A percentile compares a stretch with the other conserved stretches of the same genome.
phyloP scores from a whole-genome alignment of 2,329 filamentous ascomycete species.

The Curvularia eragrostidis region DNA sequence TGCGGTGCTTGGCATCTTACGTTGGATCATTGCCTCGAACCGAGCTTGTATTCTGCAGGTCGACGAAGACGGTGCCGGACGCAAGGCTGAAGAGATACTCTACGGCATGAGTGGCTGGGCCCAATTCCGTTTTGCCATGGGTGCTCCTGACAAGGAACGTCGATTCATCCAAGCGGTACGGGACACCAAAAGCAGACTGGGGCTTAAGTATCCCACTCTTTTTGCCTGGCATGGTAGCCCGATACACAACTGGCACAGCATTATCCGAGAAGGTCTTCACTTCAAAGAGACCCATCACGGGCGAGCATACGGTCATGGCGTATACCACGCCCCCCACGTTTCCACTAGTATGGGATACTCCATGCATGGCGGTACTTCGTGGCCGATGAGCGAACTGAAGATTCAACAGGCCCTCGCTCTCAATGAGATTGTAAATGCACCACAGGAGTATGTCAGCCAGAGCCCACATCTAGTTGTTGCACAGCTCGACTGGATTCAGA shows the following conservation, averaged over 20 bases:
- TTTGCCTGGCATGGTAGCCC: slow-evolving; percentile 88
- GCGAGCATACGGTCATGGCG: slow-evolving; percentile 76
- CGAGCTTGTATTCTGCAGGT: slow-evolving; percentile 85
- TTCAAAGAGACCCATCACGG: slow-evolving; percentile 70
- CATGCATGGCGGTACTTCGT: slow-evolving; percentile 11
- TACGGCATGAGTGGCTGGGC: slow-evolving; percentile 70
- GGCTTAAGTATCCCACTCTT: slow-evolving; percentile 67
- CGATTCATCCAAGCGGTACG: slow-evolving; percentile 71
- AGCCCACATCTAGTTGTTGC: slow-evolving; percentile 73
- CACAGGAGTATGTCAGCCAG: slow-evolving; percentile 63
- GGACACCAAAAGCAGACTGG: slow-evolving; percentile 50
- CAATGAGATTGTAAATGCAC: slow-evolving; percentile 84
- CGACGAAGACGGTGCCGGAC: slow-evolving; percentile 49
- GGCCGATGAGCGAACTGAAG: slow-evolving; percentile 72
- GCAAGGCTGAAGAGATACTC: slow-evolving; percentile 60
- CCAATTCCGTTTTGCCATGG: slow-evolving; percentile 88
- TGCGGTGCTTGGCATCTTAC: slow-evolving; percentile 71
- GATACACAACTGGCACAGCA: slow-evolving; percentile 85
- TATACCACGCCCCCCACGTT: slow-evolving; percentile 75
- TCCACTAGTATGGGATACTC: slow-evolving; percentile 63
- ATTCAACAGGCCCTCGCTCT: slow-evolving; percentile 70
- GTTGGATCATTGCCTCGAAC: slow-evolving; percentile 92
- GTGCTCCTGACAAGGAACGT: slow-evolving; percentile 86
- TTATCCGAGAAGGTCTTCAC: slow-evolving; percentile 81
- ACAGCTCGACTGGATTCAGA: slow-evolving; percentile 86